phyloP scores from a whole-genome alignment of 177 flowering plant species.

The Vitis hybrid region DNA sequence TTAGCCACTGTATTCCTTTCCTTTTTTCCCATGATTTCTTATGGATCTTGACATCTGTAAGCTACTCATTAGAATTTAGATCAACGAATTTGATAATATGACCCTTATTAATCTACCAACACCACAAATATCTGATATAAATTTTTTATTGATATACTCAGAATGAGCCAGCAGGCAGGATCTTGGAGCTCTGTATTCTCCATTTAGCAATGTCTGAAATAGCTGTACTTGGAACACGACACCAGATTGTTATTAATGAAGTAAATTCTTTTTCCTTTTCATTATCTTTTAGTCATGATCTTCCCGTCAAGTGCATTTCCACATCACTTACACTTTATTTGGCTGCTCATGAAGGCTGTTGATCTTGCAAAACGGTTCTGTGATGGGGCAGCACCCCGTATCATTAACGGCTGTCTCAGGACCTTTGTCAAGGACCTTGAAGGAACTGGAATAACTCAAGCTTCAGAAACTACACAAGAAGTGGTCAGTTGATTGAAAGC shows the following conservation, averaged over 20 bases:
- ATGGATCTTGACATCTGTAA: too few relatives aligned
- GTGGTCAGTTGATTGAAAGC: constrained; percentile 1
- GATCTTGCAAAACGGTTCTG: constrained; percentile 95
- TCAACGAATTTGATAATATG: too few relatives aligned
- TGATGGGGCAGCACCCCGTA: constrained; percentile 90
- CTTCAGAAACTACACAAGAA: constrained; percentile 14
- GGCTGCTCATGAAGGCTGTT: constrained; percentile 59
- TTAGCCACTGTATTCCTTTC: too few relatives aligned
- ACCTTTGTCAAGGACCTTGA: constrained; percentile 58
- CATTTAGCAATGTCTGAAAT: constrained; percentile 95
- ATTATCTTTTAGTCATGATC: neutral
- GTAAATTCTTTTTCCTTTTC: constrained; percentile 23
- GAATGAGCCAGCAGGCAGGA: constrained; percentile 76
- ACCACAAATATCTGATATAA: neutral
- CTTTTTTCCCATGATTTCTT: too few relatives aligned
- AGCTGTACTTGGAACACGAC: constrained; percentile 62
- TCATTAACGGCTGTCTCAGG: constrained; percentile 87
- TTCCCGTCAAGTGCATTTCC: neutral
- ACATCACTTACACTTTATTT: neutral
- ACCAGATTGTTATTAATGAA: constrained; percentile 91
- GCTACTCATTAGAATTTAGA: too few relatives aligned
- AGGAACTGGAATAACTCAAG: constrained; percentile 15
- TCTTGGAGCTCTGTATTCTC: constrained; percentile 83
- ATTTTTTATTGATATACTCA: constrained; percentile 15
- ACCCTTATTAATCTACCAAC: too few relatives aligned